A percentile compares a stretch with the other conserved stretches of the same genome.
Evolutionary conservation across 2,329 filamentous ascomycete species (phyloP).

Genomic region (Talaromyces sp.): DNA sequence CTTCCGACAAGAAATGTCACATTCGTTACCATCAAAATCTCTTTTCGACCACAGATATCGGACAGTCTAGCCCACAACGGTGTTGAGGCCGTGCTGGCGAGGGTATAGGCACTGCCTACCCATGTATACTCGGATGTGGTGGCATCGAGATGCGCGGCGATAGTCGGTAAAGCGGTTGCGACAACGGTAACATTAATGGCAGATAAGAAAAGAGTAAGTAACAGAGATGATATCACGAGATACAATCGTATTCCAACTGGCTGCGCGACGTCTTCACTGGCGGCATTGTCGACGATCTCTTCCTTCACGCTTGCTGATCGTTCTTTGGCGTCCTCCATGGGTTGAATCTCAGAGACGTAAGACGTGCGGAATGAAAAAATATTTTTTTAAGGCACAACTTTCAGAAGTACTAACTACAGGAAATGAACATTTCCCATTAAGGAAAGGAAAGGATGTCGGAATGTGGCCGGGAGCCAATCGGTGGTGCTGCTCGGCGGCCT

Average conservation of each 20-base stretch:
- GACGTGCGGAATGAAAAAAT: too few relatives aligned
- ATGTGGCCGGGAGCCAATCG: constrained; percentile 1
- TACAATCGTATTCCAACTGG: constrained; percentile 5
- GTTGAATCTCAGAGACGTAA: not conserved
- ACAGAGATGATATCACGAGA: not conserved
- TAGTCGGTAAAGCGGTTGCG: constrained; percentile 53
- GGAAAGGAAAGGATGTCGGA: not conserved
- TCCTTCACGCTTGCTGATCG: not conserved
- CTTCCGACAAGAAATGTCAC: constrained; percentile 50
- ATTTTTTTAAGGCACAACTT: not conserved
- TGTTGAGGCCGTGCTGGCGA: constrained; percentile 39
- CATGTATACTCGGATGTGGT: constrained; percentile 40
- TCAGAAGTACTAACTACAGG: not conserved
- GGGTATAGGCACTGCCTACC: constrained; percentile 49
- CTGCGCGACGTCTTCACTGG: not conserved
- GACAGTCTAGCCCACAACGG: constrained; percentile 31
- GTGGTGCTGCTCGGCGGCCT: constrained; percentile 7
- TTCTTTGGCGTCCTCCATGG: not conserved
- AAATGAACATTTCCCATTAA: not conserved
- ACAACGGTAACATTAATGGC: constrained; percentile 43
- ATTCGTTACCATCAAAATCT: constrained; percentile 45
- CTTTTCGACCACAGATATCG: constrained; percentile 56
- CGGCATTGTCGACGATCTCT: not conserved
- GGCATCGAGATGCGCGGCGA: constrained; percentile 47
- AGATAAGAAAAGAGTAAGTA: constrained; percentile 14